These are phyloP conservation scores for Tolypocladium ovalisporum DNA, from an alignment of 2,329 filamentous ascomycete genomes.

Conservation along the genomic window DNA sequence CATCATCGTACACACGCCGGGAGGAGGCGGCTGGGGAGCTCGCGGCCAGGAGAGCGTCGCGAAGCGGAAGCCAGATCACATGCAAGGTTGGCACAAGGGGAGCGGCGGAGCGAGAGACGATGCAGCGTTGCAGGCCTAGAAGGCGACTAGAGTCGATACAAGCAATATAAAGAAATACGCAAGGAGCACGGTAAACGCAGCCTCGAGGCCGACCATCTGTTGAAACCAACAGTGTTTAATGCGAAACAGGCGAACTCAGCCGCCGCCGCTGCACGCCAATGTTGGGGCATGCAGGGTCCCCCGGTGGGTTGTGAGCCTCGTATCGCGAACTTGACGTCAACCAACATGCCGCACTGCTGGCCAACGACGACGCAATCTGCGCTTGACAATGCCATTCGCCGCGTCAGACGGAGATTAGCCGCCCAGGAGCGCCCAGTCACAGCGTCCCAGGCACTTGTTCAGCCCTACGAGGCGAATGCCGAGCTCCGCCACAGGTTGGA, in stretches of 20 bases:
- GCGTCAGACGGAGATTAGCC: background rate
- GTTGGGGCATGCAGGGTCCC: background rate
- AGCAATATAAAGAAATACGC: no score
- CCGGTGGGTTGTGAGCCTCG: background rate
- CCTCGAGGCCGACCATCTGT: background rate
- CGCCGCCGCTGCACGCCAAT: background rate
- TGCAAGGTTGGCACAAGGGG: slow-evolving; percentile 41
- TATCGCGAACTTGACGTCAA: background rate
- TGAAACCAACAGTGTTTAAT: background rate
- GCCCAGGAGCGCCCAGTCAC: background rate
- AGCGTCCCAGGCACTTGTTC: background rate
- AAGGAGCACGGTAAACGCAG: background rate
- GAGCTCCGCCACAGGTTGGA: slow-evolving; percentile 1
- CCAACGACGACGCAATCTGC: background rate
- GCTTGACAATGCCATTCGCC: background rate
- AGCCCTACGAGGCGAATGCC: slow-evolving; percentile 3
- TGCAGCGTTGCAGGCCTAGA: slow-evolving; percentile 42
- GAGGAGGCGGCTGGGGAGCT: slow-evolving; percentile 66
- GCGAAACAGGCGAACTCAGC: background rate
- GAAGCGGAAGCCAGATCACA: slow-evolving; percentile 41
- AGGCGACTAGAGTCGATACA: background rate
- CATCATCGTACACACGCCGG: slow-evolving; percentile 68
- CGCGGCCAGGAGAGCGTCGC: slow-evolving; percentile 45
- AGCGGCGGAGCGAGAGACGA: slow-evolving; percentile 48
- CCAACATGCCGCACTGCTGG: background rate